phyloP scores from a whole-genome alignment of 73 alveolate species.

The Tetrahymena elliotti region DNA sequence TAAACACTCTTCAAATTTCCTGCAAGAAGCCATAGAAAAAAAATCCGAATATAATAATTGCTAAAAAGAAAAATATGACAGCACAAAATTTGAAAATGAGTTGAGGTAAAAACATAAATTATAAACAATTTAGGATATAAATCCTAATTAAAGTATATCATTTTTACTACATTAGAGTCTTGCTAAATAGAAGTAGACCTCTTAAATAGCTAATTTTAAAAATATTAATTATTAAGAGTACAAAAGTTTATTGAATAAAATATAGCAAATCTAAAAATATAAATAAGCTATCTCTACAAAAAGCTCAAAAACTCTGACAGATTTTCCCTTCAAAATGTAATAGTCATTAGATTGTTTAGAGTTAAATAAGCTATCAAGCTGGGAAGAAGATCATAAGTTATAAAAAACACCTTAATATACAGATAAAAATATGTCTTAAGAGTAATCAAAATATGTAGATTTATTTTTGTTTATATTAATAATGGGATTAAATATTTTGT shows the following conservation, averaged over 20 bases:
- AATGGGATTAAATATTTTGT: too few relatives aligned
- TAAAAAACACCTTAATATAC: neutral
- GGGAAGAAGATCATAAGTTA: neutral
- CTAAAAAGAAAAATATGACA: neutral
- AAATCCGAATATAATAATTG: neutral
- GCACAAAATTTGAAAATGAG: neutral
- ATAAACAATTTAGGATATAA: neutral
- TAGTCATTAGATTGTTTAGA: neutral
- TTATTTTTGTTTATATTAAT: too few relatives aligned
- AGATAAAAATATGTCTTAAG: neutral
- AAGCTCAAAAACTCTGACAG: neutral
- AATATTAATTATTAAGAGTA: too few relatives aligned
- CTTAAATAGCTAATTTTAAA: too few relatives aligned
- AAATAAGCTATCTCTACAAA: neutral
- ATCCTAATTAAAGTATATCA: neutral
- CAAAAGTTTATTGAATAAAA: too few relatives aligned
- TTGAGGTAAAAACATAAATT: neutral
- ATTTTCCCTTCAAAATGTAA: neutral
- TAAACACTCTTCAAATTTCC: neutral
- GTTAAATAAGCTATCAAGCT: neutral
- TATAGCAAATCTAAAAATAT: too few relatives aligned
- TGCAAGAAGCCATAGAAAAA: neutral
- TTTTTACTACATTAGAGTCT: neutral
- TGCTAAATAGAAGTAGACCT: neutral
- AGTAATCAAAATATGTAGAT: neutral